A percentile compares a stretch with the other conserved stretches of the same genome.
Evolutionary conservation across 352 stramenopile genomes (phyloP).

Genomic region (Phytophthora brassicae): DNA sequence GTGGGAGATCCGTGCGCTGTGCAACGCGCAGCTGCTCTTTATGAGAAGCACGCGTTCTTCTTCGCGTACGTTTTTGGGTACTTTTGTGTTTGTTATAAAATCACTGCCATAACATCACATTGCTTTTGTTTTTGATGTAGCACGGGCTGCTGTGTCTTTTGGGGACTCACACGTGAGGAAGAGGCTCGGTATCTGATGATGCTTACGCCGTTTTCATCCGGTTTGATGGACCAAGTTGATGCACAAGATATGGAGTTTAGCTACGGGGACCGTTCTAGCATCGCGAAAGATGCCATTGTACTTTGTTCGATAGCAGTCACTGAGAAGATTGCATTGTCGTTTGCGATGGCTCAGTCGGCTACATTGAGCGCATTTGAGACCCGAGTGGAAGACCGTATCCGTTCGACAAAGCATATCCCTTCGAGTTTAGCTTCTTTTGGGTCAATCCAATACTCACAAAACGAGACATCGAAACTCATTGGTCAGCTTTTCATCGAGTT

Average conservation of each 20-base stretch:
- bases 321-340: slow-evolving; percentile 91
- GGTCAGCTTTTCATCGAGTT: slow-evolving; percentile 88
- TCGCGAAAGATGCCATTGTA: slow-evolving; percentile 82
- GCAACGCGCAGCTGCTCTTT: slow-evolving; percentile 21
- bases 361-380: slow-evolving; percentile 93
- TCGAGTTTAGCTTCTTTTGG: slow-evolving; percentile 82
- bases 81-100: background rate
- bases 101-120: background rate
- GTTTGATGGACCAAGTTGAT: slow-evolving; percentile 49
- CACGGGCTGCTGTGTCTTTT: slow-evolving; percentile 74
- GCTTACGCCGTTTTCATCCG: slow-evolving; percentile 51
- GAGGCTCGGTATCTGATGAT: slow-evolving; percentile 51
- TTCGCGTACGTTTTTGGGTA: slow-evolving; percentile 47
- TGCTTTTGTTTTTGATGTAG: slow-evolving; percentile 20
- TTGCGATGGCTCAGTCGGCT: slow-evolving; percentile 91
- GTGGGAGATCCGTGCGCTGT: slow-evolving; percentile 5
- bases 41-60: slow-evolving; percentile 69
- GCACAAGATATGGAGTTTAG: slow-evolving; percentile 67
- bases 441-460: slow-evolving; percentile 88
- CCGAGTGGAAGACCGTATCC: slow-evolving; percentile 82
- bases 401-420: slow-evolving; percentile 85
- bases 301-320: slow-evolving; percentile 65
- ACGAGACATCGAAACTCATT: slow-evolving; percentile 91
- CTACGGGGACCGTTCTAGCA: slow-evolving; percentile 48
- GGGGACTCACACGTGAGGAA: slow-evolving; percentile 62